These are phyloP conservation scores for Neurospora sp. DNA, from an alignment of 2,329 filamentous ascomycete species.

Conservation along the genomic window DNA sequence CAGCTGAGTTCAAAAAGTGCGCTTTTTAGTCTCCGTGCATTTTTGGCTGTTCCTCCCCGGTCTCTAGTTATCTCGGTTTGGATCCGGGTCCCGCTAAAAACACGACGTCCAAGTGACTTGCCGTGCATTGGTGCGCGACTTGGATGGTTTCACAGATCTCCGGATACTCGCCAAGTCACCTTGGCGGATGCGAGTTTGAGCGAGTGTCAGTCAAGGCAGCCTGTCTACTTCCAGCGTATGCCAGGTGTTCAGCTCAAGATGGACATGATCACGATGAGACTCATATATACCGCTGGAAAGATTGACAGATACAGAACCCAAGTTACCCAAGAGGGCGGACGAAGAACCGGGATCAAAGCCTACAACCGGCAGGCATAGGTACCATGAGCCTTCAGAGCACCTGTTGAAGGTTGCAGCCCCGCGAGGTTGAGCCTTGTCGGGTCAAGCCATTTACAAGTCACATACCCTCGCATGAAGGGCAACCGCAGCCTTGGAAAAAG, in stretches of 20 bases:
- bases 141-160: not conserved
- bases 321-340: not conserved
- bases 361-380: not conserved
- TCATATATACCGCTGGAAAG: not conserved
- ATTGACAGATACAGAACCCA: not conserved
- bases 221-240: not conserved
- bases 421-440: not conserved
- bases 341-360: not conserved
- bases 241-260: not conserved
- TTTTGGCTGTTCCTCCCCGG: not conserved
- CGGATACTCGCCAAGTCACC: not conserved
- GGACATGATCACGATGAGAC: not conserved
- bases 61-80: not conserved
- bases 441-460: too few relatives aligned
- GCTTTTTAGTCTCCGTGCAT: not conserved
- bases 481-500: not conserved
- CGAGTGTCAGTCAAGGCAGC: not conserved
- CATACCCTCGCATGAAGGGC: not conserved
- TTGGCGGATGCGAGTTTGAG: not conserved
- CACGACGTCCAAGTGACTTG: not conserved
- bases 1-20: not conserved
- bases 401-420: not conserved
- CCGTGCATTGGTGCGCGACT: not conserved
- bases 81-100: not conserved
- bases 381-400: not conserved